These are phyloP conservation scores for Zelonia costaricensis DNA, from an alignment of 208 protist genomes.

Conservation along the genomic window DNA sequence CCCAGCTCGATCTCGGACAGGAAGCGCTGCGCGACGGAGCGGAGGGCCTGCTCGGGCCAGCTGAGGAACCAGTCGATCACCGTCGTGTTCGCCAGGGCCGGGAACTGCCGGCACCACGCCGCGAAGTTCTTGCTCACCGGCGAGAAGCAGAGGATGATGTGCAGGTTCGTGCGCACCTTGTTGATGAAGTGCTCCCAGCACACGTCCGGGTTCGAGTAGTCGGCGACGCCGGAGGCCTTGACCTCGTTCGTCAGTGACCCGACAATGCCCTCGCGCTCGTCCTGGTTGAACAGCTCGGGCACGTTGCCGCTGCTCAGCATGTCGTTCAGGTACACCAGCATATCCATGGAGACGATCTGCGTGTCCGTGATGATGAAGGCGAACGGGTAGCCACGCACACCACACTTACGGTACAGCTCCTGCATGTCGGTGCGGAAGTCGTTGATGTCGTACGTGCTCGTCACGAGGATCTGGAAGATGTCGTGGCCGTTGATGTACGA, in stretches of 20 bases:
- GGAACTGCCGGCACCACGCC: constrained; percentile 97
- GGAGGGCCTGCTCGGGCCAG: constrained; percentile 98
- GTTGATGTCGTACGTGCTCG: constrained; percentile 95
- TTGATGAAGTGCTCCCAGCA: constrained; percentile 97
- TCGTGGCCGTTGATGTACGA: constrained; percentile 98
- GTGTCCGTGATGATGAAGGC: constrained; percentile 98
- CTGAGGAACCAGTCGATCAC: constrained; percentile 99
- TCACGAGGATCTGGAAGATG: constrained; percentile 98
- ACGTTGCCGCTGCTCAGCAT: constrained; percentile 98
- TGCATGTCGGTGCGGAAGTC: constrained; percentile 97
- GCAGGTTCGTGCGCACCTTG: constrained; percentile 96
- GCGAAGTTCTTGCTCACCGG: constrained; percentile 98
- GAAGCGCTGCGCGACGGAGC: constrained; percentile 95
- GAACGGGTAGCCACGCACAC: constrained; percentile 94
- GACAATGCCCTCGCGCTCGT: constrained; percentile 92
- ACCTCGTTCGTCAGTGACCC: constrained; percentile 92
- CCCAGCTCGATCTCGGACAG: constrained; percentile 93
- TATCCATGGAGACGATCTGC: constrained; percentile 96
- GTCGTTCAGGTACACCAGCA: constrained; percentile 98
- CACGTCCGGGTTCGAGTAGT: constrained; percentile 92
- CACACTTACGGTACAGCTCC: constrained; percentile 96
- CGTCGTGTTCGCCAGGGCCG: constrained; percentile 97
- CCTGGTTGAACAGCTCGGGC: constrained; percentile 95
- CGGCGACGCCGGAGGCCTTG: constrained; percentile 85
- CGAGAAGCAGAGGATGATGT: constrained; percentile 98